Percentiles rank a stretch among this genome's conserved stretches.
These are phyloP conservation scores for Saxophila tyrrhenica DNA, from an alignment of 495 filamentous ascomycete genomes.

Conservation along the genomic window DNA sequence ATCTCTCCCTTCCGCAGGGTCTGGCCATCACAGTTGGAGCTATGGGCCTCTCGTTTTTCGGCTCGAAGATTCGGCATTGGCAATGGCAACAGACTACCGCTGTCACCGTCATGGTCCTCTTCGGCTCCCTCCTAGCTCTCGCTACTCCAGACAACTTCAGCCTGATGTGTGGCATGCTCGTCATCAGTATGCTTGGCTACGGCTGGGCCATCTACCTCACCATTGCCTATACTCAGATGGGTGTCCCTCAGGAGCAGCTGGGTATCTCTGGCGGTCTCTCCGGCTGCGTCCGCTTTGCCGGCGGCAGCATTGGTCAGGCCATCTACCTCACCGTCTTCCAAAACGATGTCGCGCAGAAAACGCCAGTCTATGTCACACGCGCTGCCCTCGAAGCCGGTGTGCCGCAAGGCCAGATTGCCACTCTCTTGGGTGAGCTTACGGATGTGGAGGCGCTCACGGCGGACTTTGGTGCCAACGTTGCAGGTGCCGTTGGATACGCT, in stretches of 20 bases:
- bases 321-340: slow-evolving; percentile 21
- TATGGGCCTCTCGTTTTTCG: slow-evolving; percentile 21
- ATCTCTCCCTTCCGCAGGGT: slow-evolving; percentile 21
- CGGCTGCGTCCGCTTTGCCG: slow-evolving; percentile 24
- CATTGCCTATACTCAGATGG: slow-evolving; percentile 26
- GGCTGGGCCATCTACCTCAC: slow-evolving; percentile 20
- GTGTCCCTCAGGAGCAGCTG: slow-evolving; percentile 21
- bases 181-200: background rate
- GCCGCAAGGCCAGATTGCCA: background rate
- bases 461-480: slow-evolving; percentile 19
- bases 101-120: slow-evolving; percentile 25
- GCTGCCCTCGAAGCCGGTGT: slow-evolving; percentile 21
- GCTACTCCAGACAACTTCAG: slow-evolving; percentile 21
- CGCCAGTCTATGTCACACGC: slow-evolving; percentile 11
- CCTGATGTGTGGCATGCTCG: slow-evolving; percentile 17
- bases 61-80: slow-evolving; percentile 24
- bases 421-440: slow-evolving; percentile 13
- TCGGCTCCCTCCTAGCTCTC: slow-evolving; percentile 24
- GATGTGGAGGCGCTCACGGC: background rate
- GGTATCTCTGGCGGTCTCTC: slow-evolving; percentile 22
- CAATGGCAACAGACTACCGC: slow-evolving; percentile 22
- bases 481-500: background rate
- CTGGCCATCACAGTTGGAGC: slow-evolving; percentile 23
- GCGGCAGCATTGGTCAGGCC: slow-evolving; percentile 25
- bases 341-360: slow-evolving; percentile 8